phyloP scores from a whole-genome alignment of 1,284 basidiomycete genomes.

The Ceratobasidium sp. region DNA sequence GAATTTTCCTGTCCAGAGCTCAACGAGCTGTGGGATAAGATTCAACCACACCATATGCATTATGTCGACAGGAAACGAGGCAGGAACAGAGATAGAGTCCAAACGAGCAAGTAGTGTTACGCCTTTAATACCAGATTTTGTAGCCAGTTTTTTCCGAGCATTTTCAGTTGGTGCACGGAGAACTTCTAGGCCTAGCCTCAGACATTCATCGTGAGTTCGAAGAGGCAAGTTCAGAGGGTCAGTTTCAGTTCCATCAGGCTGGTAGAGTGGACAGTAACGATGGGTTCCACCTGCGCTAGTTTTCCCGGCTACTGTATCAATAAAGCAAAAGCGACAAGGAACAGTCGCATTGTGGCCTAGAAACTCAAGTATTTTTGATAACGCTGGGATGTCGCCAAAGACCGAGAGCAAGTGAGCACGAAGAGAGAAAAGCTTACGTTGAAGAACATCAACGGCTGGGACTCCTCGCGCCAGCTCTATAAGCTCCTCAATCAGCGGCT shows the following conservation, averaged over 20 bases:
- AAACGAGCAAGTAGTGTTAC: neutral
- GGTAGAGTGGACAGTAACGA: slow-evolving; percentile 36
- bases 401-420: slow-evolving; percentile 36
- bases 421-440: slow-evolving; percentile 25
- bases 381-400: slow-evolving; percentile 46
- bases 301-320: neutral
- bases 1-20: slow-evolving; percentile 21
- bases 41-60: slow-evolving; percentile 1
- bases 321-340: slow-evolving; percentile 45
- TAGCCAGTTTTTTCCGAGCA: neutral
- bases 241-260: neutral
- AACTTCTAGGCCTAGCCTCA: neutral
- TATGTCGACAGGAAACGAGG: slow-evolving; percentile 9
- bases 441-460: slow-evolving; percentile 6
- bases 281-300: neutral
- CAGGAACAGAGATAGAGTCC: neutral
- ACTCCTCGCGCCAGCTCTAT: slow-evolving; percentile 39
- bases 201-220: neutral
- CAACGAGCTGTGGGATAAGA: neutral
- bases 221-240: neutral
- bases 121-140: neutral
- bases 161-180: slow-evolving; percentile 11
- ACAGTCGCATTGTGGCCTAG: slow-evolving; percentile 43
- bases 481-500: slow-evolving; percentile 44
- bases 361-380: slow-evolving; percentile 41